Evolutionary conservation across 1,284 basidiomycete species (phyloP).

Genomic region (Cryptococcus jaspeensis): DNA sequence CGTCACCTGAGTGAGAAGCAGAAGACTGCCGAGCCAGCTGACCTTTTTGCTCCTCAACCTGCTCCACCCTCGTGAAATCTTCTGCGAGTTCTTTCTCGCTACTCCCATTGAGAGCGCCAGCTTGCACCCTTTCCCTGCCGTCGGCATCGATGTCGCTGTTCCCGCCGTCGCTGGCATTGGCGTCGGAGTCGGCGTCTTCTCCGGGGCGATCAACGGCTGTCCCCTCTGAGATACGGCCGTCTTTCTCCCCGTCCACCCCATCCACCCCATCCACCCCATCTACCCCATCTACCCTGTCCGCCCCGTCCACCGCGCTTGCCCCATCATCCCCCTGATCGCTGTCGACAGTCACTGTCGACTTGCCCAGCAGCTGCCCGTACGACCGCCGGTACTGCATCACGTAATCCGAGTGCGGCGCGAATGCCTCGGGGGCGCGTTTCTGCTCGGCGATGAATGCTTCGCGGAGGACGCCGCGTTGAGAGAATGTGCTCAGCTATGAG

Average conservation of each 20-base stretch:
- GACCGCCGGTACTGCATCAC: constrained; percentile 34
- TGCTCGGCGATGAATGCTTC: constrained; percentile 24
- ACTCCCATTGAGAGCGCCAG: not conserved
- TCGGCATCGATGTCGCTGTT: not conserved
- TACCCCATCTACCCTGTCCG: not conserved
- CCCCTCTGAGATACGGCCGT: too few species aligned
- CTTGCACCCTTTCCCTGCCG: not conserved
- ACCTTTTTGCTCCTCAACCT: not conserved
- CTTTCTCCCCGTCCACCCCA: too few species aligned
- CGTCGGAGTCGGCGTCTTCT: not conserved
- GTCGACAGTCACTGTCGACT: not conserved
- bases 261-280: not conserved
- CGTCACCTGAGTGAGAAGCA: too few species aligned
- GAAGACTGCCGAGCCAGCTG: too few species aligned
- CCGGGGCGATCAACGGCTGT: not conserved
- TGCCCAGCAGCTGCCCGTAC: constrained; percentile 14
- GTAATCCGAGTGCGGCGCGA: constrained; percentile 46
- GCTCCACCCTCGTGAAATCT: constrained; percentile 2
- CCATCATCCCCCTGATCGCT: not conserved
- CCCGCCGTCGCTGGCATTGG: too few species aligned
- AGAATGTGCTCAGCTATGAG: constrained; percentile 32
- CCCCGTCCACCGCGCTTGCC: too few species aligned
- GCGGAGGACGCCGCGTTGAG: constrained; percentile 18
- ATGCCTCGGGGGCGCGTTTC: constrained; percentile 32
- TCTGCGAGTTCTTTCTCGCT: constrained; percentile 4